A percentile compares a stretch with the other conserved stretches of the same genome.
phyloP scores from a whole-genome alignment of 2,329 filamentous ascomycete genomes.

The Dothistroma pini region DNA sequence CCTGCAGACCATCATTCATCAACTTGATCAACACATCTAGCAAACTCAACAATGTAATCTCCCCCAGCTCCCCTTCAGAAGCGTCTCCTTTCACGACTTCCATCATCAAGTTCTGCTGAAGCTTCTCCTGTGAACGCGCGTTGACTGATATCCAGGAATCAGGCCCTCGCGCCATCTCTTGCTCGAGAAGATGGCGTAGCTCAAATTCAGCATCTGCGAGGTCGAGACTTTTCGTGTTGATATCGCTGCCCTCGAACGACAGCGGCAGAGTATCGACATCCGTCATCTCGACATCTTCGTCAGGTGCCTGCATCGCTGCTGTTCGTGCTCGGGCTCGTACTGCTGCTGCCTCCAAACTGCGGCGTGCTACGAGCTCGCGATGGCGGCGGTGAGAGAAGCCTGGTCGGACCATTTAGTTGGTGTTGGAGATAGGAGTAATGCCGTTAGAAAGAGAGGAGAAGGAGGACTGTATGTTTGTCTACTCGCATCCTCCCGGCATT shows the following conservation, averaged over 20 bases:
- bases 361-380: neutral
- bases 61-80: neutral
- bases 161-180: neutral
- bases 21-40: neutral
- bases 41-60: neutral
- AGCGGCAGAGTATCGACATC: neutral
- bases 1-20: neutral
- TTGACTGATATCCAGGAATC: neutral
- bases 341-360: neutral
- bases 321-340: too few species aligned
- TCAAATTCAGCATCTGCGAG: neutral
- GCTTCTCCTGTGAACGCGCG: neutral
- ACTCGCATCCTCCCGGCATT: too few species aligned
- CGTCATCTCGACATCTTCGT: neutral
- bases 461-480: neutral
- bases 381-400: neutral
- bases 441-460: neutral
- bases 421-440: neutral
- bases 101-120: neutral
- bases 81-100: neutral
- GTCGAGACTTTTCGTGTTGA: neutral
- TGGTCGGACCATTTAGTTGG: neutral
- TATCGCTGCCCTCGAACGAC: neutral
- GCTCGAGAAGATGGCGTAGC: neutral
- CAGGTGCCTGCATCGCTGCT: neutral